These are phyloP conservation scores for Barnettozyma siamensis DNA, from an alignment of 805 yeast genomes.

Conservation along the genomic window DNA sequence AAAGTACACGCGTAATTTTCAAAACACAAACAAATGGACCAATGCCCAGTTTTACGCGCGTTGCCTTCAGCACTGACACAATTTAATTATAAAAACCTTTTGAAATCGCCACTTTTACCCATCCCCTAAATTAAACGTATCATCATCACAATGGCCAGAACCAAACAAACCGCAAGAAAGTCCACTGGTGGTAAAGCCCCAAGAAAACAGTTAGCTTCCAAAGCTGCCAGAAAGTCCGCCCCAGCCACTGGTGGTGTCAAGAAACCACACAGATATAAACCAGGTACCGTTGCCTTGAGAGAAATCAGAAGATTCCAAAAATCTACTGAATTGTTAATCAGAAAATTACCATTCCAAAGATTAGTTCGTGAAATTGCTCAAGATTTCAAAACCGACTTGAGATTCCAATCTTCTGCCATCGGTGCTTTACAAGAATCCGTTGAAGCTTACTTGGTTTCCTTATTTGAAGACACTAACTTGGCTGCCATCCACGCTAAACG, in stretches of 20 bases:
- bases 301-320: constrained; percentile 97
- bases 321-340: constrained; percentile 88
- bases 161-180: constrained; percentile 91
- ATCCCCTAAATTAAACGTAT: neutral
- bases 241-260: constrained; percentile 91
- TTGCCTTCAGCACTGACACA: neutral
- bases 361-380: constrained; percentile 93
- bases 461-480: constrained; percentile 96
- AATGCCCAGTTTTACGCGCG: too few species aligned
- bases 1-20: too few species aligned
- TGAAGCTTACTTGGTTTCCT: constrained; percentile 93
- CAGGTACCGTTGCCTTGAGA: constrained; percentile 94
- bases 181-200: constrained; percentile 96
- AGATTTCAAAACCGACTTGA: constrained; percentile 86
- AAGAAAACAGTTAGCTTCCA: constrained; percentile 88
- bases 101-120: constrained; percentile 4
- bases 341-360: constrained; percentile 97
- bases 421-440: constrained; percentile 98
- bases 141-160: constrained; percentile 74
- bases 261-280: constrained; percentile 95
- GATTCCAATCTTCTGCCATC: constrained; percentile 96
- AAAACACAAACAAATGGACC: too few species aligned
- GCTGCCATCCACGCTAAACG: constrained; percentile 99
- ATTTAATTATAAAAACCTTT: constrained; percentile 3
- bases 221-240: constrained; percentile 91